These are phyloP conservation scores for Microdochium trichocladiopsis DNA, from an alignment of 2,329 filamentous ascomycete genomes.

Conservation along the genomic window DNA sequence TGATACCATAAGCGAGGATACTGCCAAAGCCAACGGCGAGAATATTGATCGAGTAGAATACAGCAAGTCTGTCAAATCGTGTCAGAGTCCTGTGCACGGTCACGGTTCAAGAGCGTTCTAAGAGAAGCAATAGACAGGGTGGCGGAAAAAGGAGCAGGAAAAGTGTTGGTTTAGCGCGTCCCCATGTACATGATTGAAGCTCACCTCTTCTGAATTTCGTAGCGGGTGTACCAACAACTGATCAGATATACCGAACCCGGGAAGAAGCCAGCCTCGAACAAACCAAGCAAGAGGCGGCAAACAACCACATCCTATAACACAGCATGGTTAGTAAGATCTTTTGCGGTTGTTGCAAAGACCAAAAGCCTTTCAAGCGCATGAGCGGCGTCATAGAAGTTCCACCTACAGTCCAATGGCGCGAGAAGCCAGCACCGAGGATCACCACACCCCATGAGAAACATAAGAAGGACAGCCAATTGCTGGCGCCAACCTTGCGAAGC, in stretches of 20 bases:
- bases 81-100: too few relatives aligned
- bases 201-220: conserved; percentile 4
- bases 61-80: not conserved
- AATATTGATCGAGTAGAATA: not conserved
- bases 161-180: too few relatives aligned
- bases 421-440: not conserved
- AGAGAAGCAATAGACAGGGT: too few relatives aligned
- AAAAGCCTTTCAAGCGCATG: too few relatives aligned
- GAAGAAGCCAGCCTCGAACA: conserved; percentile 2
- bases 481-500: not conserved
- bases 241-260: conserved; percentile 1
- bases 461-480: not conserved
- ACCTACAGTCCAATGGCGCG: not conserved
- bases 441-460: conserved; percentile 1
- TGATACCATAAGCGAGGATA: not conserved
- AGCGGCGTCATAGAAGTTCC: not conserved
- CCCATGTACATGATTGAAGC: not conserved
- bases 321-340: too few relatives aligned
- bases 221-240: conserved; percentile 1
- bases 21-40: not conserved
- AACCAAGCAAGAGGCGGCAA: conserved; percentile 1
- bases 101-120: too few relatives aligned
- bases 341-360: too few relatives aligned
- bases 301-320: not conserved
- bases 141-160: too few relatives aligned